Evolutionary conservation across 2,329 filamentous ascomycete species (phyloP), one percentile per base, ranked within the genome.

Genomic region (Fusarium sp.): DNA sequence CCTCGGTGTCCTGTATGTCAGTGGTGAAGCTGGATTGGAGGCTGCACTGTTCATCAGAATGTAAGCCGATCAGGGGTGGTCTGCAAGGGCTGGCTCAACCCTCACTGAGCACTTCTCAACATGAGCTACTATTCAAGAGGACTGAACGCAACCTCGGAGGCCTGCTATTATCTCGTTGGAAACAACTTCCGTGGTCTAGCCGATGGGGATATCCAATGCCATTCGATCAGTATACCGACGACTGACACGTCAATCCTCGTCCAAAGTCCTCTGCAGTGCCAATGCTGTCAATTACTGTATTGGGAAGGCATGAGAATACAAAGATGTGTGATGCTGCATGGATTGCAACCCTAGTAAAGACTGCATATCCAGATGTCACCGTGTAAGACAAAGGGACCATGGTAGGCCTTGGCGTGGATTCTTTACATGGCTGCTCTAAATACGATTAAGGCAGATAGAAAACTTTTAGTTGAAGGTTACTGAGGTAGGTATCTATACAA

Each of bases 301-400:
- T 24, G 24, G 62, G 62, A 65, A 66, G 62, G 62, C 59, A 54
- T 59, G 42, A 25, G 36, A 58, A 46, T 38, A 55, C 29, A 15
- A 32, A 36, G 38, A 54, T 19, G 51, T 45, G 44, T 34, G 22
- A 59, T 53, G 22, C 15, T 48, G 46, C 50, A 55, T 44, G 24
- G 45, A 7, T 9, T 43, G 35, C 11, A 41, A 64, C 24, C 48
- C 31, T 29, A 48, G 56, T 13, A 44, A 43, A 24, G 34, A 10
- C 29, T 35, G 42, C 6, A 40, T 38, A 26, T 57, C 19, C 45
- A 26, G 22, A 59, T 53, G 54, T 59, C 54, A 53, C 54, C 53
- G 15, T 12, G 24, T 29, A 19, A 35, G 22, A 11, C 19, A 53
- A 53, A 19, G 55, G 47, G 25, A 42, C 22, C 13, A 39, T 41